Evolutionary conservation across 192 early-diverging fungal genomes (phyloP), one percentile per base, ranked within the genome.

Genomic region (Chytriomyces hyalinus): DNA sequence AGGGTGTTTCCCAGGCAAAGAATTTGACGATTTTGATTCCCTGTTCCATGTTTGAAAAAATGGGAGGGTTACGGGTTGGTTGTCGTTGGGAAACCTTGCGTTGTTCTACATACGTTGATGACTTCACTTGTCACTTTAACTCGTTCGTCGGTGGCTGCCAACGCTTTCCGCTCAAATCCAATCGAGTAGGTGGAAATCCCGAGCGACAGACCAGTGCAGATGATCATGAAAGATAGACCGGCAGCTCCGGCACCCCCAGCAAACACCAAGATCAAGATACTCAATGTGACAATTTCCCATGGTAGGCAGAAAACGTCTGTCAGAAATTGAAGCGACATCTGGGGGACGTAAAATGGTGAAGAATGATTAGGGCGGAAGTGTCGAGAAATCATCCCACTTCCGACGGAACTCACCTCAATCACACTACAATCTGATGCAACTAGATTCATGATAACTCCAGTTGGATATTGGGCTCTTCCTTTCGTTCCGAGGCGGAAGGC

Each of bases 11-110:
- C 92, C 93, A 96, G 49, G 96, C 94, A 75, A 94, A 95, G 28
- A 97, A 81, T 78, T 96, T 97, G 84, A 97, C 92, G 24, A 96
- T 91, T 67, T 90, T 91, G 72, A 95, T 94, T 53, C 94, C 94
- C 36, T 36, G 36, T 36, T 36, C 36, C 36, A 36, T 36, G 36
- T 36, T 36, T 36, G 1, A 4, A 36, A 36, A 36, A 36, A 4
- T 36, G 36, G 36, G 36, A 4, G 4, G 36, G 36, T 36, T 36
- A 36, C 36, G 36, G 36, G 36, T 36, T 36, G 36, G 36, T 36
- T 36, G 36, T 36, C 36, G 2, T 36, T 36, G 36, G 36, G 36
- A 36, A 36, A 36, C 3, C 1, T 36, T 36, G 36, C 4, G 36
- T 36, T 36, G 36, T 36, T 36, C 4, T 36, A 36, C 79, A 90